Conservation (phyloP, 1,284 basidiomycete species). For the Papiliotrema nemorosa region DNA sequence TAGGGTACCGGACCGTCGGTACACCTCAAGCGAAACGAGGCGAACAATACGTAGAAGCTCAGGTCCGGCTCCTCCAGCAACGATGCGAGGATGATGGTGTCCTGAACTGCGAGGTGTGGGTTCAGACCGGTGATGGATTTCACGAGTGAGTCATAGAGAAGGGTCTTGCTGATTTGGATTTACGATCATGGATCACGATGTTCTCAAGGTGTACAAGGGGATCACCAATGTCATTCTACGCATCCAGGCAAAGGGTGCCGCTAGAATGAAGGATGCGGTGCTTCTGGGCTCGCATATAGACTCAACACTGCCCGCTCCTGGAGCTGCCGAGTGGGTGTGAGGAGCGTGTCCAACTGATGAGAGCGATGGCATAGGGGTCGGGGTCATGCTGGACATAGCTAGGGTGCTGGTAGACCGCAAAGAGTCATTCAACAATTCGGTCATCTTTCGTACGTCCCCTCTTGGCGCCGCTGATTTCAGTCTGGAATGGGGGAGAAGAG, state of each 20-base stretch:
- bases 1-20: constrained; percentile 89
- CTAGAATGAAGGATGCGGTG: constrained; percentile 73
- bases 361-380: constrained; percentile 74
- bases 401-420: constrained; percentile 69
- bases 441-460: constrained; percentile 71
- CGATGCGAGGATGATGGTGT: constrained; percentile 62
- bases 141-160: constrained; percentile 63
- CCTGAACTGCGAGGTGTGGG: constrained; percentile 80
- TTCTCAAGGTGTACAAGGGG: constrained; percentile 88
- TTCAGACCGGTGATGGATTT: constrained; percentile 76
- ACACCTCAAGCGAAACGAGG: constrained; percentile 82
- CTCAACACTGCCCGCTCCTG: constrained; percentile 60
- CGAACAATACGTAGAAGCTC: constrained; percentile 74
- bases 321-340: constrained; percentile 65
- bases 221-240: constrained; percentile 86
- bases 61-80: constrained; percentile 60
- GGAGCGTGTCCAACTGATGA: constrained; percentile 14
- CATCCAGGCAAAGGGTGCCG: constrained; percentile 60
- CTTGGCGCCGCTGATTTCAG: constrained; percentile 48
- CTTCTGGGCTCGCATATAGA: constrained; percentile 90
- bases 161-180: constrained; percentile 56
- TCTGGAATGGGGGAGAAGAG: constrained; percentile 89
- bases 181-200: constrained; percentile 74
- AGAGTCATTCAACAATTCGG: constrained; percentile 72
- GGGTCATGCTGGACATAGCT: constrained; percentile 87